Conservation (phyloP, 2,329 filamentous ascomycete species). For the Blastomyces parvus region DNA sequence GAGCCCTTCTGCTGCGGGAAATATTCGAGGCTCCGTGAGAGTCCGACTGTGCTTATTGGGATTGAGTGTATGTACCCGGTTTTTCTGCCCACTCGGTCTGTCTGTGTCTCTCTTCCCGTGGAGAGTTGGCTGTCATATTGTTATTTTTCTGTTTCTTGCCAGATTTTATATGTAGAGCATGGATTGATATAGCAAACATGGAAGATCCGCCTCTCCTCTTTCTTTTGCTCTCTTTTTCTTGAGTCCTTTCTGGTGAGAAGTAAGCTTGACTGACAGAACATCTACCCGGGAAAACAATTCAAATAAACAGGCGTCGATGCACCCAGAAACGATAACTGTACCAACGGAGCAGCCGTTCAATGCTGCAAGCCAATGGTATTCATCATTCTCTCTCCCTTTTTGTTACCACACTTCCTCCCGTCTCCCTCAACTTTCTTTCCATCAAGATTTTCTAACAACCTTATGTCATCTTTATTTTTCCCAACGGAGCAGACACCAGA, state of each 20-base stretch:
- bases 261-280: background rate
- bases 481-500: background rate
- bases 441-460: background rate
- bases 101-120: too few relatives aligned
- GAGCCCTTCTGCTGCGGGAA: constrained; percentile 13
- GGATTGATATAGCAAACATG: background rate
- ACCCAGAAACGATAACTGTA: constrained; percentile 12
- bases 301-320: constrained; percentile 7
- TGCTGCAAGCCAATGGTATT: constrained; percentile 13
- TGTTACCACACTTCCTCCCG: background rate
- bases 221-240: background rate
- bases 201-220: too few relatives aligned
- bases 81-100: background rate
- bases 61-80: background rate
- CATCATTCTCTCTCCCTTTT: background rate
- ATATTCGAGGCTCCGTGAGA: constrained; percentile 2
- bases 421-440: background rate
- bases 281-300: background rate
- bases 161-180: background rate
- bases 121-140: background rate
- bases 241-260: background rate
- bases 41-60: background rate
- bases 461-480: background rate
- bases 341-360: constrained; percentile 6
- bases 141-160: too few relatives aligned